These are phyloP conservation scores for Dothideomycetes sp. DNA, from an alignment of 2,329 filamentous ascomycete genomes.

Conservation along the genomic window DNA sequence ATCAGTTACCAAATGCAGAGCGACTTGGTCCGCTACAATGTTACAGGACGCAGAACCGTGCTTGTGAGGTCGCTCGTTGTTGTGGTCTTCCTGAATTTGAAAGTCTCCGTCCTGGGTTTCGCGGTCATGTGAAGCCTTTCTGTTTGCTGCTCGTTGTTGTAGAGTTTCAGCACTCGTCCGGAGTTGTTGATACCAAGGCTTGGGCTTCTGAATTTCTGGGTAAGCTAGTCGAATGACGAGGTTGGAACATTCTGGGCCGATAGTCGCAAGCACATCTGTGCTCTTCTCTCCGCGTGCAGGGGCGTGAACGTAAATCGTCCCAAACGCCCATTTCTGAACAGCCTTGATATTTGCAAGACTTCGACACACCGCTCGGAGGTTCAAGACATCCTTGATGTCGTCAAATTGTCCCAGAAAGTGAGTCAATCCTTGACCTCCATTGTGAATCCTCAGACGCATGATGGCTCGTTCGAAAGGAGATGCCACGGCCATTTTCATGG, in stretches of 20 bases:
- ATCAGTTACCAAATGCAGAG: not conserved
- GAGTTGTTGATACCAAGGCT: not conserved
- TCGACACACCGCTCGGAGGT: not conserved
- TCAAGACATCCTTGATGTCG: not conserved
- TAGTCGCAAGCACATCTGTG: not conserved
- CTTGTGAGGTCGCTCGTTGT: not conserved
- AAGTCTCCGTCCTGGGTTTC: too few relatives aligned
- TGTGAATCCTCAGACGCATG: too few relatives aligned
- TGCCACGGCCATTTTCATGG: not conserved
- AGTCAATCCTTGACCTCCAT: too few relatives aligned
- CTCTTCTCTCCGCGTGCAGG: not conserved
- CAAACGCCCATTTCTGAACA: conserved; percentile 1
- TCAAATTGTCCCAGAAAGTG: not conserved
- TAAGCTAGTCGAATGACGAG: conserved; percentile 3
- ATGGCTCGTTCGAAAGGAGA: too few relatives aligned
- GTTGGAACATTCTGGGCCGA: not conserved
- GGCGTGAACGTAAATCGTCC: conserved; percentile 4
- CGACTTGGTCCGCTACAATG: not conserved
- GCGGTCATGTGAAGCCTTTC: too few relatives aligned
- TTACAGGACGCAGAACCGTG: not conserved
- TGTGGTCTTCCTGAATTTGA: not conserved
- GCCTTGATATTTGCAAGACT: not conserved
- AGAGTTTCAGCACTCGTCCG: too few relatives aligned
- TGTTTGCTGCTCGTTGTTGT: too few relatives aligned
- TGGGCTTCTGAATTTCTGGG: not conserved